These are phyloP conservation scores for Fibroporia radiculosa DNA, from an alignment of 768 basidiomycete species.

Conservation along the genomic window DNA sequence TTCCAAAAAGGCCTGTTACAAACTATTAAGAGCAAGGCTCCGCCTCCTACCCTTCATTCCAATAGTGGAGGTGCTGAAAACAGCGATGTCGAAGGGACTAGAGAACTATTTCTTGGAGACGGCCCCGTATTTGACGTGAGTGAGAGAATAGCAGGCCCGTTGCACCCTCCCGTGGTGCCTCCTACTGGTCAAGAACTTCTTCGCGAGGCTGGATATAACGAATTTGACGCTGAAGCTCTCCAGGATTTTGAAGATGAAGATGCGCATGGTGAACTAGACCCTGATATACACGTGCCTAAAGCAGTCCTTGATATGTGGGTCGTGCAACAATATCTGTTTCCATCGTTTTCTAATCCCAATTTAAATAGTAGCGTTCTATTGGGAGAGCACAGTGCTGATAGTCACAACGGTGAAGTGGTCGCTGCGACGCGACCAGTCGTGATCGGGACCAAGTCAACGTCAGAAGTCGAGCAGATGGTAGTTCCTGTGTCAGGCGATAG, in stretches of 20 bases:
- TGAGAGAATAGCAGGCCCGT: not conserved
- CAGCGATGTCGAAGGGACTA: not conserved
- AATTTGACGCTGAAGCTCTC: slow-evolving; percentile 31
- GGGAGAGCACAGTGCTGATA: too few species aligned
- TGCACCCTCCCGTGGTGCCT: not conserved
- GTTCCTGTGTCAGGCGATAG: too few species aligned
- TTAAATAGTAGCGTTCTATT: too few species aligned
- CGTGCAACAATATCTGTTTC: too few species aligned
- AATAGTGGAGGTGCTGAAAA: not conserved
- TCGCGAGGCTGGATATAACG: slow-evolving; percentile 39
- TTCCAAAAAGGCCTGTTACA: slow-evolving; percentile 44
- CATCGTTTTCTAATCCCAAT: too few species aligned
- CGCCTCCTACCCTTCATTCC: not conserved
- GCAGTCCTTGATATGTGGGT: too few species aligned
- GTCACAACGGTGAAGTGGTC: too few species aligned
- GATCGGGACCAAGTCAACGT: too few species aligned
- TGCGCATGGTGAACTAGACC: slow-evolving; percentile 13
- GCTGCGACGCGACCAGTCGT: too few species aligned
- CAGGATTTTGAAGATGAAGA: slow-evolving; percentile 53
- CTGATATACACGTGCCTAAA: slow-evolving; percentile 6
- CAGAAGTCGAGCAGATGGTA: too few species aligned
- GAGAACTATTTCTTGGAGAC: not conserved
- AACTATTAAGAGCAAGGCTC: slow-evolving; percentile 37
- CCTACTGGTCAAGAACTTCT: slow-evolving; percentile 26
- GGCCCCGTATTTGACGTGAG: not conserved